These are phyloP conservation scores for Tephrocybe rancida DNA, from an alignment of 768 basidiomycete species.

Conservation along the genomic window DNA sequence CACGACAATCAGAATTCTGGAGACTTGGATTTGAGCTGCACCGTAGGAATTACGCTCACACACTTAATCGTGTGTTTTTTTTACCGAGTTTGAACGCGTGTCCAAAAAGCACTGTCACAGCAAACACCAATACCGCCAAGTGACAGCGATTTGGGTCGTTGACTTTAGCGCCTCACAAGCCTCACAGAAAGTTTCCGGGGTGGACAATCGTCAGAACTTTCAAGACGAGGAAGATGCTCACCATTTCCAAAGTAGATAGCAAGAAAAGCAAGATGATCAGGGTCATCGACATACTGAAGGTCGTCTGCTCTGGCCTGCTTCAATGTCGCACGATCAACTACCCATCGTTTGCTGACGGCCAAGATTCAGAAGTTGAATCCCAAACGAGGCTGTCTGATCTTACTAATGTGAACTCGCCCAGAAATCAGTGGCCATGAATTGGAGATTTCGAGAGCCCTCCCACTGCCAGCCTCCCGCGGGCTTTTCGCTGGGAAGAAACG, in stretches of 20 bases:
- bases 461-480: background rate
- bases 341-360: slow-evolving; percentile 80
- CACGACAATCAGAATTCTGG: too few relatives aligned
- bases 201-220: background rate
- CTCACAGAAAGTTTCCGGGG: too few relatives aligned
- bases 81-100: too few relatives aligned
- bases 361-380: slow-evolving; percentile 15
- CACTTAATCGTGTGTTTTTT: too few relatives aligned
- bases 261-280: slow-evolving; percentile 78
- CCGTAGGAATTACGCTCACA: background rate
- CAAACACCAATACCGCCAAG: too few relatives aligned
- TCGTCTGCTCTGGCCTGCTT: slow-evolving; percentile 78
- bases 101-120: too few relatives aligned
- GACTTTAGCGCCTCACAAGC: too few relatives aligned
- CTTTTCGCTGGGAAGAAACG: background rate
- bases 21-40: too few relatives aligned
- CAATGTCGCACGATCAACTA: slow-evolving; percentile 79
- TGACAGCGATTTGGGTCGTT: too few relatives aligned
- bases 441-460: background rate
- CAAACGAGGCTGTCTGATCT: slow-evolving; percentile 33
- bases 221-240: slow-evolving; percentile 28
- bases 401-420: slow-evolving; percentile 93
- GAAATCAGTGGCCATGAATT: slow-evolving; percentile 83
- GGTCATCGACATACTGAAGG: slow-evolving; percentile 74
- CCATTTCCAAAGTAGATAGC: slow-evolving; percentile 89